A percentile compares a stretch with the other conserved stretches of the same genome.
These are phyloP conservation scores for Sophora flavescens DNA, from an alignment of 306 rosid species.

Conservation along the genomic window DNA sequence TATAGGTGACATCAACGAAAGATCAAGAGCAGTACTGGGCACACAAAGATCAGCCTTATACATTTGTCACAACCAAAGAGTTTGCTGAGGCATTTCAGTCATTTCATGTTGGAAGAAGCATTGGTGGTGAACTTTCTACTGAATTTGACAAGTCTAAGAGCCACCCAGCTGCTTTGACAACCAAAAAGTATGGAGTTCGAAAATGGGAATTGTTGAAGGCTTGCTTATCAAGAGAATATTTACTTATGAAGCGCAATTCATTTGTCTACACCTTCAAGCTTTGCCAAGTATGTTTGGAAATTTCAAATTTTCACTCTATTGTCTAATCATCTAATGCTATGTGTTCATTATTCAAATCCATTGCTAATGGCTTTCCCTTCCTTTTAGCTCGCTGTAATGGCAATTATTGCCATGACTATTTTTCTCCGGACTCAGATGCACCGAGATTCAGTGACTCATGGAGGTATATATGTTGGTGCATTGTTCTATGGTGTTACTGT, in stretches of 20 bases:
- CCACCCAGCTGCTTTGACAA: constrained; percentile 65
- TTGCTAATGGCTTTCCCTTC: background rate
- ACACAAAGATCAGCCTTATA: constrained; percentile 56
- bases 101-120: constrained; percentile 56
- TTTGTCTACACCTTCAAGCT: constrained; percentile 67
- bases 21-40: constrained; percentile 74
- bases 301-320: constrained; percentile 23
- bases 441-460: constrained; percentile 57
- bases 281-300: constrained; percentile 58
- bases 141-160: constrained; percentile 67
- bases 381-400: constrained; percentile 53
- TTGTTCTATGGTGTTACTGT: constrained; percentile 57
- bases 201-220: constrained; percentile 59
- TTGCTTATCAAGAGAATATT: constrained; percentile 66
- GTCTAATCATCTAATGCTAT: background rate
- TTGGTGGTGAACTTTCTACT: constrained; percentile 54
- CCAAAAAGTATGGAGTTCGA: constrained; percentile 58
- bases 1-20: constrained; percentile 71
- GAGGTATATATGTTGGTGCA: constrained; percentile 62
- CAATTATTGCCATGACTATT: constrained; percentile 63
- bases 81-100: constrained; percentile 55
- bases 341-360: constrained; percentile 3
- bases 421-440: constrained; percentile 71
- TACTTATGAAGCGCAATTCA: constrained; percentile 75
- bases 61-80: constrained; percentile 57